Conservation (phyloP, 257 asterid species). For the Capsicum chinense region DNA sequence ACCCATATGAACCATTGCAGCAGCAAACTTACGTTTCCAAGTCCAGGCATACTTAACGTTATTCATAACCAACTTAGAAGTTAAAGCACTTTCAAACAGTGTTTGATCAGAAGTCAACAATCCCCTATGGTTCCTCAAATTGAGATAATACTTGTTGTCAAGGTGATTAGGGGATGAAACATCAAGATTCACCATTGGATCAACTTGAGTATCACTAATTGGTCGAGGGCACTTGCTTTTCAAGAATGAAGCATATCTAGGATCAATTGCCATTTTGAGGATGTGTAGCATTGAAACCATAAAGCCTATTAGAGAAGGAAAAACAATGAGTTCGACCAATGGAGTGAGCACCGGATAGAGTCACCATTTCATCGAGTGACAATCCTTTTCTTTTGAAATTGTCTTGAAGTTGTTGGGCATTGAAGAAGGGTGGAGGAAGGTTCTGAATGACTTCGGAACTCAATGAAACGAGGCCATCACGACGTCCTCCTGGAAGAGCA, state of each 20-base stretch:
- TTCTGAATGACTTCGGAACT: slow-evolving; percentile 26
- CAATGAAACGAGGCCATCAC: slow-evolving; percentile 28
- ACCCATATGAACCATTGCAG: slow-evolving; percentile 57
- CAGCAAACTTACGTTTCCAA: slow-evolving; percentile 46
- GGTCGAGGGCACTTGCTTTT: slow-evolving; percentile 49
- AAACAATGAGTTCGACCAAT: slow-evolving; percentile 52
- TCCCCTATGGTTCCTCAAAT: slow-evolving; percentile 39
- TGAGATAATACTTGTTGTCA: slow-evolving; percentile 45
- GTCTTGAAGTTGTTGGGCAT: slow-evolving; percentile 24
- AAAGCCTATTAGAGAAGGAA: slow-evolving; percentile 47
- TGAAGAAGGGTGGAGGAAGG: slow-evolving; percentile 31
- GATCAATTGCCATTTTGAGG: slow-evolving; percentile 53
- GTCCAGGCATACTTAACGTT: slow-evolving; percentile 36
- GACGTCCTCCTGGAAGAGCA: slow-evolving; percentile 26
- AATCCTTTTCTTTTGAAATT: slow-evolving; percentile 19
- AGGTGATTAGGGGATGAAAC: slow-evolving; percentile 34
- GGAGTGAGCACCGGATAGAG: slow-evolving; percentile 48
- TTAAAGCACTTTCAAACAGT: slow-evolving; percentile 39
- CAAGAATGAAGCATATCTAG: slow-evolving; percentile 43
- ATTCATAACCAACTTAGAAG: slow-evolving; percentile 40
- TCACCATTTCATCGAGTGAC: slow-evolving; percentile 32
- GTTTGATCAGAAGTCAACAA: slow-evolving; percentile 51
- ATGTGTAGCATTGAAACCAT: slow-evolving; percentile 54
- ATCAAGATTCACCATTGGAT: slow-evolving; percentile 42
- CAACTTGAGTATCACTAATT: slow-evolving; percentile 6